Evolutionary conservation across 345 rosid species (phyloP).

Genomic region (Hibiscus trionum): DNA sequence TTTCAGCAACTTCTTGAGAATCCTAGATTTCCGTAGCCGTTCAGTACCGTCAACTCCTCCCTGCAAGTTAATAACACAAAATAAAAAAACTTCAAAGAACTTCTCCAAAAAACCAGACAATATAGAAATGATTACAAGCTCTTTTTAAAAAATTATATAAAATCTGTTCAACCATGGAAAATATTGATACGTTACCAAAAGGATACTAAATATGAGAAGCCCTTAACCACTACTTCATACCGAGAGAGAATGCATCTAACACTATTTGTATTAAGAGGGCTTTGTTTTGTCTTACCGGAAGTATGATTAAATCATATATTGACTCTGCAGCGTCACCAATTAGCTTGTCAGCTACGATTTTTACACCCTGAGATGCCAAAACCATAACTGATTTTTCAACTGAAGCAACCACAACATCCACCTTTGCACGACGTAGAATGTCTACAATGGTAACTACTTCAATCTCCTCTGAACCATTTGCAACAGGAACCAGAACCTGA

Average conservation of each 20-base stretch:
- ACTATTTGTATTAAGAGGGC: neutral
- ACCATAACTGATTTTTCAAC: constrained; percentile 55
- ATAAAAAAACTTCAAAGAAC: neutral
- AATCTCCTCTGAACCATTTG: constrained; percentile 78
- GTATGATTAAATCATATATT: constrained; percentile 65
- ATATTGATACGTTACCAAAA: no score
- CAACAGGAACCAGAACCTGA: constrained; percentile 81
- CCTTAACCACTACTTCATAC: neutral
- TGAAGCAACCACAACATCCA: constrained; percentile 77
- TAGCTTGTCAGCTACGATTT: constrained; percentile 70
- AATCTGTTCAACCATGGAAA: no score
- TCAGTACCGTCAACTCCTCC: constrained; percentile 64
- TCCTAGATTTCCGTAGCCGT: constrained; percentile 55
- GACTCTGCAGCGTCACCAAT: constrained; percentile 51
- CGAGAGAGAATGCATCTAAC: constrained; percentile 11
- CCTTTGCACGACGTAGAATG: constrained; percentile 74
- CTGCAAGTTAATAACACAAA: constrained; percentile 25
- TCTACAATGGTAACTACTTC: constrained; percentile 67
- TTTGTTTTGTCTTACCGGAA: constrained; percentile 51
- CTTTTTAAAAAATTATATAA: no score
- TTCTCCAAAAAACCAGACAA: no score
- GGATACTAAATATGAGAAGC: neutral
- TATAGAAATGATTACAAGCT: no score
- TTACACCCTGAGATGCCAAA: constrained; percentile 61
- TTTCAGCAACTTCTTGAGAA: constrained; percentile 69